Base-by-base conservation (phyloP, 148 eudicot genomes). In the Arctostaphylos glauca region DNA sequence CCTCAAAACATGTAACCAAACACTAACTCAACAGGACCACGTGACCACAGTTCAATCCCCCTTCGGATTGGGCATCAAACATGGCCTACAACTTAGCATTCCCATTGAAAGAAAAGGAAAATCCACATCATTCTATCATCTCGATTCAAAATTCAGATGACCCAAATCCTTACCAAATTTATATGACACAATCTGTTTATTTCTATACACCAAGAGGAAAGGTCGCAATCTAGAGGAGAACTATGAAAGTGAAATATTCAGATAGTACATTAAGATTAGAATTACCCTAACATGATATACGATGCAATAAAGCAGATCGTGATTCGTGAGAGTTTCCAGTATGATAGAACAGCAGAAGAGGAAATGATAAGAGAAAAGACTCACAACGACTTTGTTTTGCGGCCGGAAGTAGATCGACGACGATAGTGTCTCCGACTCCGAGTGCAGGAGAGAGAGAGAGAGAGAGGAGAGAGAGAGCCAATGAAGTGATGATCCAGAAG, bases 331-430 rank as follows among this genome's bases (percentile, higher is more conserved):
- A 50, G 46, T 6, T 76, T 76, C 56, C 47, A 13, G 14, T 56
- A 4, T 48, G 23, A 38, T 9, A 41, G 79, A 54, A 76, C 12
- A 15, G 14, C 10, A 19, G 21, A 5, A 13, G 23, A 19, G n/a
- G 3, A 54, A 41, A 54, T 38, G 49, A 77, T 18, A 66, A 56
- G 49, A 56, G 49, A 41, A 15, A 77, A 54, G 9, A 56, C 80
- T 55, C 49, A 77, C 80, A 16, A 48, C 9, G 47, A 54, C 79
- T 21, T 9, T 2, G 10, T 15, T 2, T 3, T 66, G 50, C 49
- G 59, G 25, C 44, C 66, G 49, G 66, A 55, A 46, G 16, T 41
- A 56, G 67, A 55, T 77, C 80, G 80, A 77, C 67, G 80, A 66
- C 80, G 50, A 56, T 1, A 16, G 55, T 54, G n/a, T 9, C 8